Evolutionary conservation across 306 rosid genomes (phyloP).

Genomic region (Cicer yamashitae): DNA sequence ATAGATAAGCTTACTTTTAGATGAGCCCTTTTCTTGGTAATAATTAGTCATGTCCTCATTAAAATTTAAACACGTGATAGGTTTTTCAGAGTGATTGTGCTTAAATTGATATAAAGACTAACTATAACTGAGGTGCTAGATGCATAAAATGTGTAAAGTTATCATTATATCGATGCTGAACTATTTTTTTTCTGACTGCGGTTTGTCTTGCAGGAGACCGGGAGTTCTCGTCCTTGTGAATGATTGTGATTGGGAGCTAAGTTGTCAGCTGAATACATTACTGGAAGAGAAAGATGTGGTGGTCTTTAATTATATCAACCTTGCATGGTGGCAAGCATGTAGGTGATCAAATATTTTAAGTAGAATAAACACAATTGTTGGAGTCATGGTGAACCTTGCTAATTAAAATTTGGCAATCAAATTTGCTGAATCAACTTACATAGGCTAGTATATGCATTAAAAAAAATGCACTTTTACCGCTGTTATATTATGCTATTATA

Average conservation of each 20-base stretch:
- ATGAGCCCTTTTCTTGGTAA: not conserved
- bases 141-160: not conserved
- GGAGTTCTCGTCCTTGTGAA: too few species aligned
- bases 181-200: not conserved
- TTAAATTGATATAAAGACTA: too few species aligned
- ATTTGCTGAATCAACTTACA: slow-evolving; percentile 9
- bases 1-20: not conserved
- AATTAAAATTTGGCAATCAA: not conserved
- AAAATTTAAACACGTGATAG: too few species aligned
- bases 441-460: not conserved
- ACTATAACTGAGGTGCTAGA: too few species aligned
- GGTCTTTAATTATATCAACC: slow-evolving; percentile 77
- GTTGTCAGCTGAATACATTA: too few species aligned
- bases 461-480: not conserved
- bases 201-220: too few species aligned
- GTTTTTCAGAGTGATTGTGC: too few species aligned
- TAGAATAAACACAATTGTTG: slow-evolving; percentile 2
- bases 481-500: not conserved
- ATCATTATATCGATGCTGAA: not conserved
- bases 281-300: slow-evolving; percentile 49
- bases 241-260: too few species aligned
- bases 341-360: slow-evolving; percentile 1
- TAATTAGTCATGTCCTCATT: slow-evolving; percentile 12
- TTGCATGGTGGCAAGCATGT: slow-evolving; percentile 81
- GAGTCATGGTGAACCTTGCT: slow-evolving; percentile 5